Evolutionary conservation across 441 rosid genomes (phyloP).

Genomic region (Euphorbia schlechtendalii): DNA sequence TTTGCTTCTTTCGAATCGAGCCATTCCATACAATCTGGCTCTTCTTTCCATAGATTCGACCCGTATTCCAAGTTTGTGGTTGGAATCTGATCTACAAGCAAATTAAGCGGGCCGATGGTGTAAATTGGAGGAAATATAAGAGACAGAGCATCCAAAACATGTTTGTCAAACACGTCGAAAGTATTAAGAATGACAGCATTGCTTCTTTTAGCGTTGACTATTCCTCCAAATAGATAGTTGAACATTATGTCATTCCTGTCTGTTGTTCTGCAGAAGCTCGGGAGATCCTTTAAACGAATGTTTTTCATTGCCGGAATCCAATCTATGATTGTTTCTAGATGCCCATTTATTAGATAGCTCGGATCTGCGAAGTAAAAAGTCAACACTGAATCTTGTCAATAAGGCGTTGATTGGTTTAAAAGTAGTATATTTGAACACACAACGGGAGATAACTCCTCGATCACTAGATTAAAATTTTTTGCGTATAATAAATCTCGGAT

Average conservation of each 20-base stretch:
- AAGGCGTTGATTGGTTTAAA: too few relatives aligned
- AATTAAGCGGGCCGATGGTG: neutral
- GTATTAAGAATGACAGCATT: constrained; percentile 20
- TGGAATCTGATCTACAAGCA: neutral
- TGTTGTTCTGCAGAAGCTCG: constrained; percentile 16
- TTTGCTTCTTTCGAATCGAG: neutral
- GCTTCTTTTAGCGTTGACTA: constrained; percentile 2
- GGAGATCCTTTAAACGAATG: constrained; percentile 14
- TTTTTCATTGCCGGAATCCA: constrained; percentile 13
- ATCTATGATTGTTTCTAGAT: constrained; percentile 1
- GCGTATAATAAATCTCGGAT: too few relatives aligned
- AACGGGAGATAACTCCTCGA: too few relatives aligned
- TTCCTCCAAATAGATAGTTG: neutral
- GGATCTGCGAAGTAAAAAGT: neutral
- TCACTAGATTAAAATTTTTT: too few relatives aligned
- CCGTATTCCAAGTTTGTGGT: neutral
- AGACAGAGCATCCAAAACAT: constrained; percentile 6
- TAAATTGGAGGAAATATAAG: neutral
- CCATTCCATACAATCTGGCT: too few relatives aligned
- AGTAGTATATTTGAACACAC: too few relatives aligned
- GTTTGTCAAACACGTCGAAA: constrained; percentile 16
- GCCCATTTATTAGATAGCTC: constrained; percentile 13
- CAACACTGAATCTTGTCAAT: too few relatives aligned
- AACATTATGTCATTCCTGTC: constrained; percentile 14
- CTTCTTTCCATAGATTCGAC: neutral